These are phyloP conservation scores for Mortierella claussenii DNA, from an alignment of 192 early-diverging fungal species.

Conservation along the genomic window DNA sequence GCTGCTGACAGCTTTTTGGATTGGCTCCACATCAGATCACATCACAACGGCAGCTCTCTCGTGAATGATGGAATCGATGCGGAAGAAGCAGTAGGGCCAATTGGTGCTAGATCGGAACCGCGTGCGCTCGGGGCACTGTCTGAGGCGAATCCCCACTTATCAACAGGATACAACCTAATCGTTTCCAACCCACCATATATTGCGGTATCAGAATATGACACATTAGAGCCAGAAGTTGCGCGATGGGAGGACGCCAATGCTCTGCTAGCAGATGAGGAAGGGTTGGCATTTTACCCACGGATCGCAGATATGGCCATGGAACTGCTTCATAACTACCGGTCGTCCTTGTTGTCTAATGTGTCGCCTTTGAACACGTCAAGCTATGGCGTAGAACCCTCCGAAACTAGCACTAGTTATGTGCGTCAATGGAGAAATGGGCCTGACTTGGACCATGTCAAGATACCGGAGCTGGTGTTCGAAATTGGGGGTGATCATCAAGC, in stretches of 20 bases:
- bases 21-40: constrained; percentile 5
- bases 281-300: constrained; percentile 65
- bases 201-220: constrained; percentile 69
- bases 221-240: constrained; percentile 77
- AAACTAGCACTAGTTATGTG: neutral
- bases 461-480: constrained; percentile 84
- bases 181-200: constrained; percentile 95
- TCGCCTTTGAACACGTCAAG: neutral
- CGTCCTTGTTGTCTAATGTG: too few relatives aligned
- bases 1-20: constrained; percentile 22
- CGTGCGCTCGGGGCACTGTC: too few relatives aligned
- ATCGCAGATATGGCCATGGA: constrained; percentile 60
- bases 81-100: neutral
- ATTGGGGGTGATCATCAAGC: constrained; percentile 84
- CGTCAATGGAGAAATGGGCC: constrained; percentile 45
- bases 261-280: constrained; percentile 71
- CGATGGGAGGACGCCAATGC: constrained; percentile 89
- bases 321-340: constrained; percentile 26
- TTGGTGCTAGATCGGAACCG: too few relatives aligned
- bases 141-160: neutral
- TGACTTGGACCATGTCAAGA: constrained; percentile 11
- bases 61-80: neutral
- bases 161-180: constrained; percentile 71
- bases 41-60: neutral
- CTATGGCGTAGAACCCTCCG: neutral